phyloP scores from a whole-genome alignment of 2,329 filamentous ascomycete species.

The Neonectria faginata region DNA sequence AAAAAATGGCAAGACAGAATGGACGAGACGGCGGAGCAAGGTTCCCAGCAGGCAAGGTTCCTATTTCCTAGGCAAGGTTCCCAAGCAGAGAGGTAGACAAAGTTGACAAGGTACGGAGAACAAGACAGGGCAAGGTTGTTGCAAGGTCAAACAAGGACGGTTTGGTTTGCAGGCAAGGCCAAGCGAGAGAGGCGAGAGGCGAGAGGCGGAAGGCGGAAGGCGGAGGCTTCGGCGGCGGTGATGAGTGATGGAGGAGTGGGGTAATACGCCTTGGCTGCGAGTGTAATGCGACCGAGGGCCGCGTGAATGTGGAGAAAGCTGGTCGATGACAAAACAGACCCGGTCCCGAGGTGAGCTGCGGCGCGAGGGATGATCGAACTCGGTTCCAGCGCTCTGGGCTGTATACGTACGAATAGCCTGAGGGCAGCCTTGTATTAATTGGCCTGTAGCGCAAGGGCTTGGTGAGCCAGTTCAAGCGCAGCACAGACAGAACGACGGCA shows the following conservation, averaged over 20 bases:
- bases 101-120: background rate
- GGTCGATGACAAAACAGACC: slow-evolving; percentile 28
- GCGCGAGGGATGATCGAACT: slow-evolving; percentile 30
- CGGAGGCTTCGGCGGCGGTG: slow-evolving; percentile 39
- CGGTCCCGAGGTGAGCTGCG: slow-evolving; percentile 19
- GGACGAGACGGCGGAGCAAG: slow-evolving; percentile 22
- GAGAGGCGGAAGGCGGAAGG: background rate
- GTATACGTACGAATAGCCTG: background rate
- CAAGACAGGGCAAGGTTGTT: slow-evolving; percentile 17
- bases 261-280: slow-evolving; percentile 22
- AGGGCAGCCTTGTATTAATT: too few relatives aligned
- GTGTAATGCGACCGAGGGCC: slow-evolving; percentile 44
- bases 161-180: slow-evolving; percentile 14
- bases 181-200: slow-evolving; percentile 24
- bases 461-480: slow-evolving; percentile 2
- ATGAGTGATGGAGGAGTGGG: slow-evolving; percentile 13
- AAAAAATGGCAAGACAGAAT: slow-evolving; percentile 14
- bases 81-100: background rate
- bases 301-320: slow-evolving; percentile 45
- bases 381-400: slow-evolving; percentile 1
- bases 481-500: slow-evolving; percentile 13
- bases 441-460: background rate
- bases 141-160: slow-evolving; percentile 3
- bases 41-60: background rate
- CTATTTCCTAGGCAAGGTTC: background rate